Evolutionary conservation across 805 yeast genomes (phyloP), one percentile per base, ranked within the genome.

Genomic region (Cyberlindnera americana): DNA sequence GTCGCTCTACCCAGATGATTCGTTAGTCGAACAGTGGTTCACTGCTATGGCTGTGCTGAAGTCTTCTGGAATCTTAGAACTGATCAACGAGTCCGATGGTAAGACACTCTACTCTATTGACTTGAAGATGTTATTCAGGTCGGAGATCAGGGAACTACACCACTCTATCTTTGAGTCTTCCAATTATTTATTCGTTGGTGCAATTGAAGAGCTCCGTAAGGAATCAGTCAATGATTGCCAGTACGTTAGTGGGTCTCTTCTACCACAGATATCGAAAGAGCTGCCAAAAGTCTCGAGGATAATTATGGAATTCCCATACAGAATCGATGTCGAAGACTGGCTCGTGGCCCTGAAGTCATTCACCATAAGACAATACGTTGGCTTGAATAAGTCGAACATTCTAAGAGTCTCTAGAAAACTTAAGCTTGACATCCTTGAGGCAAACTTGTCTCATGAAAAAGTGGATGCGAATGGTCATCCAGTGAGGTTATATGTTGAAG

Each of bases 281-380:
- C 32, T 33, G n/a, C 43, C 53, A 29, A 49, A 48, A 45, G 31
- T 47, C 43, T 16, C 44, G 22, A 51, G 82, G 35, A 65, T 80
- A 3, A 60, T 81, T 17, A 63, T 83, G 35, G 77, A 75, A 47
- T 83, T 83, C 46, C 83, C 86, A 3, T 62, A 79, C 29, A 77
- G 76, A 49, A 77, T 78, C 17, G 90, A 83, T 57, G 65, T 83
- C 30, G 90, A 83, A 53, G 89, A 82, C 55, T 83, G 93, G 90
- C 67, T 74, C 45, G 83, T 83, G 11, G 81, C 86, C 0, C 60
- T 84, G 42, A 73, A 70, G 32, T 77, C 84, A 12, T 79, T 81
- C 51, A 72, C 87, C 7, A 73, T 72, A 40, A 59, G 79, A 21
- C 88, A 81, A 49, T 77, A 53, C 40, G 54, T 54, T 23, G 65